Conservation (phyloP, 2,329 filamentous ascomycete species). For the Fusarium transvaalense region DNA sequence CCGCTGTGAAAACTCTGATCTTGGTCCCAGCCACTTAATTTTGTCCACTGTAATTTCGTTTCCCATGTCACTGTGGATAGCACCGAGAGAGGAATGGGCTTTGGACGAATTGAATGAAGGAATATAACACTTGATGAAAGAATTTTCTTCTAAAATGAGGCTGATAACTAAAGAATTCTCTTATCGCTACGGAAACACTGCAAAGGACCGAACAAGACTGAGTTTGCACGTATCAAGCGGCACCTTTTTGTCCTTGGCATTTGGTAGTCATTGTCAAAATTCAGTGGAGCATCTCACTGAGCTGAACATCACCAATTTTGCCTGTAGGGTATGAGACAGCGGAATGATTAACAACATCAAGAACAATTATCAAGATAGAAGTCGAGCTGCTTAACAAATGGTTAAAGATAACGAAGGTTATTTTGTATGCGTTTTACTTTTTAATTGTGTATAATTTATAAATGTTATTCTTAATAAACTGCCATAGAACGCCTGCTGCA, state of each 20-base stretch:
- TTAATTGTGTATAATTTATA: no score
- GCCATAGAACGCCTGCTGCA: no score
- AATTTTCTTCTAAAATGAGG: not conserved
- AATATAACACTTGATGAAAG: not conserved
- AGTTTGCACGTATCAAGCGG: not conserved
- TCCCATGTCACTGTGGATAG: constrained; percentile 5
- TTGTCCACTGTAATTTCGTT: constrained; percentile 24
- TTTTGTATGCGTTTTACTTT: no score
- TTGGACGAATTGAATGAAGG: not conserved
- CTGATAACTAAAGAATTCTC: not conserved
- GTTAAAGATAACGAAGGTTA: no score
- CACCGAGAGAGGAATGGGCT: not conserved
- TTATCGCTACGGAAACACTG: not conserved
- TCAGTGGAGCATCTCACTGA: not conserved
- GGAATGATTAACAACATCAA: no score
- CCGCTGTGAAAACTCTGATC: constrained; percentile 32
- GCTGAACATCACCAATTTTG: not conserved
- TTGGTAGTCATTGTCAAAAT: not conserved
- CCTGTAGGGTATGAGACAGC: not conserved
- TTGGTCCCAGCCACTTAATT: constrained; percentile 23
- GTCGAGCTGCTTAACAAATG: no score
- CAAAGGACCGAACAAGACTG: not conserved
- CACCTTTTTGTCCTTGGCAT: not conserved
- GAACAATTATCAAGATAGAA: no score
- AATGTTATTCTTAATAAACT: no score